Conservation (phyloP, 192 early-diverging fungal species). For the Oehlia diaphana region DNA sequence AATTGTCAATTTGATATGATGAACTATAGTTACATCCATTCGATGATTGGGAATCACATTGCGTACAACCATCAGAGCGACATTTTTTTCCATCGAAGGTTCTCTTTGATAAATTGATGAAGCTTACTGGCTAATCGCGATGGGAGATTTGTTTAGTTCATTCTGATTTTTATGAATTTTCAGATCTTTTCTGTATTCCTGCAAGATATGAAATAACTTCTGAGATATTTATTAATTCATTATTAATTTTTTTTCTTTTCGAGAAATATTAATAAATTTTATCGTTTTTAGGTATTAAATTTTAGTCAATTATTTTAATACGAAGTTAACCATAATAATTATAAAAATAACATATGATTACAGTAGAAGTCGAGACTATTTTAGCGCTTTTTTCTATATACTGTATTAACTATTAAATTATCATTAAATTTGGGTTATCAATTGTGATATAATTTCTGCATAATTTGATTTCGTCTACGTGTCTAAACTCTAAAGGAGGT, state of each 20-base stretch:
- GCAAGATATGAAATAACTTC: not conserved
- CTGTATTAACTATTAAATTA: not conserved
- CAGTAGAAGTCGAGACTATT: no score
- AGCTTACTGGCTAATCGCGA: not conserved
- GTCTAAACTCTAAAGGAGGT: not conserved
- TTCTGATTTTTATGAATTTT: not conserved
- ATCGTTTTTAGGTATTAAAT: no score
- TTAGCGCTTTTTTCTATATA: not conserved
- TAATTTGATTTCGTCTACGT: not conserved
- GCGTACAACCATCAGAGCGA: not conserved
- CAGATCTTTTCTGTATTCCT: not conserved
- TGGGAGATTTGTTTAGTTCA: not conserved
- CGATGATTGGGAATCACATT: not conserved
- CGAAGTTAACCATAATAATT: no score
- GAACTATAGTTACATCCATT: not conserved
- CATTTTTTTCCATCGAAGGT: not conserved
- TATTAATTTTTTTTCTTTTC: not conserved
- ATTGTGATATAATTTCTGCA: no score
- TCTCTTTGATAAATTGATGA: not conserved
- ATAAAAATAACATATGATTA: no score
- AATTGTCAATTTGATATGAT: not conserved
- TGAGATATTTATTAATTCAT: not conserved
- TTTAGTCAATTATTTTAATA: no score
- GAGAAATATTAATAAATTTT: not conserved
- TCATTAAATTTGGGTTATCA: not conserved